A percentile compares a stretch with the other conserved stretches of the same genome.
phyloP scores from a whole-genome alignment of 257 asterid genomes.

The Eucommia ulmoides region DNA sequence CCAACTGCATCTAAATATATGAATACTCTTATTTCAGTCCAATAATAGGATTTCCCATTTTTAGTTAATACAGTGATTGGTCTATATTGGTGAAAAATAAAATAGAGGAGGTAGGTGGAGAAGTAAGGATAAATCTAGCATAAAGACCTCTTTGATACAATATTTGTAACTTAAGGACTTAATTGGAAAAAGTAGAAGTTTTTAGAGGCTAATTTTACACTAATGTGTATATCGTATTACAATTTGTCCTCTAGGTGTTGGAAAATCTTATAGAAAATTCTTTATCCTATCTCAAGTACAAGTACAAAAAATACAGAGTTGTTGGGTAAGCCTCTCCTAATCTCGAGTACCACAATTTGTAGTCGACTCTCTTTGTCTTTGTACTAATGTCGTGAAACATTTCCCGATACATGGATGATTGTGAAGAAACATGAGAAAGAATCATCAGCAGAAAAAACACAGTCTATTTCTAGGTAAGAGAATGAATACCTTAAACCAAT shows the following conservation, averaged over 20 bases:
- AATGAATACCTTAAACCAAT: conserved; percentile 81
- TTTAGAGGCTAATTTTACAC: too few species aligned
- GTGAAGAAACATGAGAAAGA: conserved; percentile 44
- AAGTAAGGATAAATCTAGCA: too few species aligned
- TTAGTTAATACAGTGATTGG: too few species aligned
- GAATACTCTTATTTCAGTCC: too few species aligned
- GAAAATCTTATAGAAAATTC: conserved; percentile 85
- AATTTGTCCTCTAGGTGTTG: conserved; percentile 44
- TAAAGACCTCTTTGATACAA: too few species aligned
- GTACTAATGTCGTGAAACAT: neutral
- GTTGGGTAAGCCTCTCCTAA: conserved; percentile 35
- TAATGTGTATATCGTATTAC: too few species aligned
- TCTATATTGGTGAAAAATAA: too few species aligned
- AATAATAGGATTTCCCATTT: too few species aligned
- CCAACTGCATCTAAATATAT: too few species aligned
- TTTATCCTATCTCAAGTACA: conserved; percentile 72
- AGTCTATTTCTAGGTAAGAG: conserved; percentile 59
- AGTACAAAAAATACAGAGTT: conserved; percentile 60
- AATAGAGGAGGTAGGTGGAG: too few species aligned
- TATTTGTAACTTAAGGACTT: too few species aligned
- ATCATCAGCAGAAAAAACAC: conserved; percentile 29
- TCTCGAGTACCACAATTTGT: neutral
- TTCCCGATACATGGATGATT: conserved; percentile 3
- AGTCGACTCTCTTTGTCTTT: neutral
- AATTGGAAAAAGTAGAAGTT: too few species aligned